Evolutionary conservation across 495 filamentous ascomycete genomes (phyloP).

Genomic region (Lasiosphaeris hirsuta): DNA sequence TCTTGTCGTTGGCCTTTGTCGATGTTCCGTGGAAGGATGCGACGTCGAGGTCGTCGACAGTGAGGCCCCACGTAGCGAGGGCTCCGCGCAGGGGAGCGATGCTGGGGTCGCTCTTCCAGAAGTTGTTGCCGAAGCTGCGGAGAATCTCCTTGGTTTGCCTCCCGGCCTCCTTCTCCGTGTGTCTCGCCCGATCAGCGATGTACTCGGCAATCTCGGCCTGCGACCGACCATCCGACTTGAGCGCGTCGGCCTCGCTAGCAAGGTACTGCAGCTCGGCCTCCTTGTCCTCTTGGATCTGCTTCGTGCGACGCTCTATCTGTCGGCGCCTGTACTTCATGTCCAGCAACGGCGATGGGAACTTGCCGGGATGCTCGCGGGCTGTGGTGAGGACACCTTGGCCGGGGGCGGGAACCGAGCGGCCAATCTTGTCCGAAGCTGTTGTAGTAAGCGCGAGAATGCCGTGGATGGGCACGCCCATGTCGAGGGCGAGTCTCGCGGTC

Average conservation of each 20-base stretch:
- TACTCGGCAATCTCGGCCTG: constrained; percentile 77
- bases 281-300: constrained; percentile 92
- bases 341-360: constrained; percentile 89
- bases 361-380: constrained; percentile 82
- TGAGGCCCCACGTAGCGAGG: constrained; percentile 95
- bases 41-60: constrained; percentile 90
- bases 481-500: constrained; percentile 90
- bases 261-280: constrained; percentile 91
- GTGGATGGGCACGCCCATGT: constrained; percentile 98
- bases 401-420: constrained; percentile 92
- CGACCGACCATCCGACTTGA: constrained; percentile 71
- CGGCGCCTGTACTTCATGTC: constrained; percentile 96
- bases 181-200: constrained; percentile 74
- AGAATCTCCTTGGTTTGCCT: constrained; percentile 90
- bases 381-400: constrained; percentile 98
- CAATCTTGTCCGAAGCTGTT: constrained; percentile 99
- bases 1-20: constrained; percentile 99
- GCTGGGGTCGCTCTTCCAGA: constrained; percentile 92
- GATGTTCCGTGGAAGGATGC: constrained; percentile 99
- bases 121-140: constrained; percentile 89
- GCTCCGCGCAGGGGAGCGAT: constrained; percentile 95
- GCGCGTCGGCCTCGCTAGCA: constrained; percentile 84
- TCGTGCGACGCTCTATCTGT: constrained; percentile 87
- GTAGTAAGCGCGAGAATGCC: constrained; percentile 91
- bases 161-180: constrained; percentile 84